Percentiles rank a stretch among this genome's conserved stretches.
Conservation (phyloP, 2,329 filamentous ascomycete species). For the Monosporascus sp. region DNA sequence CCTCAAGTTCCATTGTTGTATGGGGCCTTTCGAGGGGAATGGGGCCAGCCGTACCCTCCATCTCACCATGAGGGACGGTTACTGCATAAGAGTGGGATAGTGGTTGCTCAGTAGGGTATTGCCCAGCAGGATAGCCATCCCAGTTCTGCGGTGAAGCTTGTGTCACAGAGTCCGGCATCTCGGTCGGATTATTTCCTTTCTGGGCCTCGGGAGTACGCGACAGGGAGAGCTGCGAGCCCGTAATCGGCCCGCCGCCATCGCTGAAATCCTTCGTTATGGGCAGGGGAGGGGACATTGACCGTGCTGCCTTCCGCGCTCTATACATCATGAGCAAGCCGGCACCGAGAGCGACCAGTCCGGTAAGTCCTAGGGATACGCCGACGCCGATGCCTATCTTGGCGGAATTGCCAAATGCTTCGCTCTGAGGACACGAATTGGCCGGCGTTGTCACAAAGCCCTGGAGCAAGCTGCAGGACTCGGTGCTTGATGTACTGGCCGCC, state of each 20-base stretch:
- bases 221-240: slow-evolving; percentile 5
- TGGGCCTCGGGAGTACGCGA: slow-evolving; percentile 4
- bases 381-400: slow-evolving; percentile 12
- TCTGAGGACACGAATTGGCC: background rate
- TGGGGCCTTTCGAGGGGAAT: slow-evolving; percentile 5
- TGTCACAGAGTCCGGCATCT: slow-evolving; percentile 6
- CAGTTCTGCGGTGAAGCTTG: slow-evolving; percentile 3
- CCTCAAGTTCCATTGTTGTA: slow-evolving; percentile 12
- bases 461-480: slow-evolving; percentile 6
- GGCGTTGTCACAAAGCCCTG: background rate
- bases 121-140: slow-evolving; percentile 2
- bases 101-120: slow-evolving; percentile 4
- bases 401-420: background rate
- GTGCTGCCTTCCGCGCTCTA: slow-evolving; percentile 8
- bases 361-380: slow-evolving; percentile 13
- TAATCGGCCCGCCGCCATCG: slow-evolving; percentile 5
- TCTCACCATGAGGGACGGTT: slow-evolving; percentile 14
- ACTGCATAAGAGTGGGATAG: slow-evolving; percentile 2
- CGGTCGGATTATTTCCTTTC: slow-evolving; percentile 4
- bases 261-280: slow-evolving; percentile 2
- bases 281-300: background rate
- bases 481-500: slow-evolving; percentile 1
- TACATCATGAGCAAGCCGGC: slow-evolving; percentile 14
- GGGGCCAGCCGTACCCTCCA: slow-evolving; percentile 5
- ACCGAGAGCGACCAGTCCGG: slow-evolving; percentile 11